These are phyloP conservation scores for Lentinula novae-zelandiae DNA, from an alignment of 1,284 basidiomycete species.

Conservation along the genomic window DNA sequence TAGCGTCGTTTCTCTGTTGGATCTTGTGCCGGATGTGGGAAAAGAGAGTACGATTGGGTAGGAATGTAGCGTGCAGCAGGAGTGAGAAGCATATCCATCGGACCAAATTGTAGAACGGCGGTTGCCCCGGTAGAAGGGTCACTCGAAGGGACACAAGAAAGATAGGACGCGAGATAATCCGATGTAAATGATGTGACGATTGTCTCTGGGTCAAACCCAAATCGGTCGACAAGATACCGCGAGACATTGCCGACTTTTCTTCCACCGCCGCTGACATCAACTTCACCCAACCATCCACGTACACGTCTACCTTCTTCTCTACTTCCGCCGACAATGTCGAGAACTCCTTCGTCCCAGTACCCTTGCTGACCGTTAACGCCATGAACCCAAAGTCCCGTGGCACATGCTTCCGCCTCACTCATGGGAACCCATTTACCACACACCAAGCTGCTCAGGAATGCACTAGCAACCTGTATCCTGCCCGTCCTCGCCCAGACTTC, in stretches of 20 bases:
- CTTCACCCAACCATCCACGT: conserved; percentile 72
- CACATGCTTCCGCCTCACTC: conserved; percentile 72
- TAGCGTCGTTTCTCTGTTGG: conserved; percentile 39
- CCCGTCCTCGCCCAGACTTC: conserved; percentile 73
- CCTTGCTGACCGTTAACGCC: conserved; percentile 36
- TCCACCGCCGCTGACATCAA: conserved; percentile 56
- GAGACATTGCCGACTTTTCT: conserved; percentile 64
- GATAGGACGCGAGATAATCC: conserved; percentile 69
- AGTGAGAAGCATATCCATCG: conserved; percentile 71
- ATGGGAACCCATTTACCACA: conserved; percentile 68
- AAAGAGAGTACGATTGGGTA: conserved; percentile 64
- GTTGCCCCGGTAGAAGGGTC: conserved; percentile 29
- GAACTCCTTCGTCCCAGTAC: conserved; percentile 69
- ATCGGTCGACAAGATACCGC: conserved; percentile 72
- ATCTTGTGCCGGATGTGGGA: conserved; percentile 77
- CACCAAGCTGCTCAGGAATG: conserved; percentile 68
- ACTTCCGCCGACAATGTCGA: conserved; percentile 73
- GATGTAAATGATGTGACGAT: conserved; percentile 73
- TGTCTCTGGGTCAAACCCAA: conserved; percentile 77
- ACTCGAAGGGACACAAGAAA: conserved; percentile 66
- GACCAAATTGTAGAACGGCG: conserved; percentile 70
- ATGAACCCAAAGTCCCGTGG: conserved; percentile 74
- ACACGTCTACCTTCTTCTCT: conserved; percentile 67
- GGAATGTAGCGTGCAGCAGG: conserved; percentile 70
- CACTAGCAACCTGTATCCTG: conserved; percentile 64